These are phyloP conservation scores for Phytomonas sp. DNA, from an alignment of 208 protist genomes.

Conservation along the genomic window DNA sequence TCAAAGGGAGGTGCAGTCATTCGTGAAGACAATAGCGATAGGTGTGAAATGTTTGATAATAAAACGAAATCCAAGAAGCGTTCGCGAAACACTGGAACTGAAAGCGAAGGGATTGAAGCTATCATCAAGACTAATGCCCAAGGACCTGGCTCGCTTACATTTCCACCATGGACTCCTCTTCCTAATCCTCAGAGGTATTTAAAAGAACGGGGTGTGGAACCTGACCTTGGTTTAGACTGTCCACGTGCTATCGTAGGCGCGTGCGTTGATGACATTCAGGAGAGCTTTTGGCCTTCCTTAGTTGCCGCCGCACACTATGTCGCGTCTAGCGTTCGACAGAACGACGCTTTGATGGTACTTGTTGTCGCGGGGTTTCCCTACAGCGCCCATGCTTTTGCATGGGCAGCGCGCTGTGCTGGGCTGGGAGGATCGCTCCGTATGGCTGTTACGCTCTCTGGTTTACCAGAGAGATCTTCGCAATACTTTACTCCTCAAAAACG, in stretches of 20 bases:
- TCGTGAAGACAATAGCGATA: slow-evolving; percentile 9
- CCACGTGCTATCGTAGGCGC: slow-evolving; percentile 35
- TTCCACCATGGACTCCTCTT: slow-evolving; percentile 33
- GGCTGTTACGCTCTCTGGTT: slow-evolving; percentile 16
- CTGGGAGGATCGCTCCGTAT: slow-evolving; percentile 32
- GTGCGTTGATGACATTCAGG: slow-evolving; percentile 6
- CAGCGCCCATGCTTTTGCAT: slow-evolving; percentile 71
- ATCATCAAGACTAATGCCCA: background rate
- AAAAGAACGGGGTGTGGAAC: slow-evolving; percentile 19
- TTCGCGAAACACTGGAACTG: slow-evolving; percentile 3
- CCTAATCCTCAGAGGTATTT: slow-evolving; percentile 16
- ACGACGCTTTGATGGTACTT: slow-evolving; percentile 26
- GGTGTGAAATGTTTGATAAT: background rate
- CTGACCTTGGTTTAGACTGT: slow-evolving; percentile 21
- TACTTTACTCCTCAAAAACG: slow-evolving; percentile 29
- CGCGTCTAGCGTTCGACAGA: slow-evolving; percentile 13
- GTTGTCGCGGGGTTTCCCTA: slow-evolving; percentile 42
- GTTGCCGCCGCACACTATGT: slow-evolving; percentile 49
- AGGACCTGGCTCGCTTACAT: background rate
- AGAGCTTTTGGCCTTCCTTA: slow-evolving; percentile 45
- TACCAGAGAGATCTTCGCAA: slow-evolving; percentile 9
- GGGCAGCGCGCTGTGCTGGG: slow-evolving; percentile 61
- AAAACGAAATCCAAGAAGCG: slow-evolving; percentile 19
- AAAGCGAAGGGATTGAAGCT: background rate
- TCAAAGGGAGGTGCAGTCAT: slow-evolving; percentile 15